Evolutionary conservation across 2,329 filamentous ascomycete genomes (phyloP).

Genomic region (Colletotrichum chrysophilum): DNA sequence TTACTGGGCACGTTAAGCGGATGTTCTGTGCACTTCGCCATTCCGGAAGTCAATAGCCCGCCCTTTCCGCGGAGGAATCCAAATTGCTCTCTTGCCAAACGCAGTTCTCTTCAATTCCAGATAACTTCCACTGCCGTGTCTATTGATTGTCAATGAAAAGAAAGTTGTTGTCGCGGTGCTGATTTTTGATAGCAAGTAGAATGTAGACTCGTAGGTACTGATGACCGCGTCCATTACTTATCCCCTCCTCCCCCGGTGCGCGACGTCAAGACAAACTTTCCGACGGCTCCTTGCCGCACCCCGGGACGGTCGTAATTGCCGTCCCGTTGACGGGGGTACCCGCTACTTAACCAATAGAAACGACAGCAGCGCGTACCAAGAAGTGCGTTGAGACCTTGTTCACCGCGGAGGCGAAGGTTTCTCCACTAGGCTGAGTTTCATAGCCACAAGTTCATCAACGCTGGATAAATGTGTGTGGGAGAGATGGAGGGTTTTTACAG

Average conservation of each 20-base stretch:
- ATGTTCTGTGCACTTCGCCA: neutral
- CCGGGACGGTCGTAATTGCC: neutral
- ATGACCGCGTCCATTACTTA: neutral
- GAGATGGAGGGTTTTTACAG: neutral
- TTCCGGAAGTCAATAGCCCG: neutral
- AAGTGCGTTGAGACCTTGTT: neutral
- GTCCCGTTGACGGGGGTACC: neutral
- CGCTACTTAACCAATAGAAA: neutral
- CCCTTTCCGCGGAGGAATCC: neutral
- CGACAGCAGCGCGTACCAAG: neutral
- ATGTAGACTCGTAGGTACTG: neutral
- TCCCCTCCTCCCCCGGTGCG: neutral
- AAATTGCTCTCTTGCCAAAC: neutral
- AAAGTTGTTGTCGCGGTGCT: neutral
- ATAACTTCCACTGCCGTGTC: neutral
- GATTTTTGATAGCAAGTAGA: neutral
- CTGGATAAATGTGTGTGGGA: neutral
- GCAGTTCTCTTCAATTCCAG: neutral
- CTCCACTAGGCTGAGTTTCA: neutral
- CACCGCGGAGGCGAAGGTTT: neutral
- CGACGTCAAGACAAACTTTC: neutral
- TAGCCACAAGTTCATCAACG: neutral
- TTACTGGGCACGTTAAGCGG: neutral
- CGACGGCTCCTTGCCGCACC: neutral
- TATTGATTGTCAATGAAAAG: neutral